Conservation (phyloP, 2,329 filamentous ascomycete genomes). For the Didymella arachidicola region DNA sequence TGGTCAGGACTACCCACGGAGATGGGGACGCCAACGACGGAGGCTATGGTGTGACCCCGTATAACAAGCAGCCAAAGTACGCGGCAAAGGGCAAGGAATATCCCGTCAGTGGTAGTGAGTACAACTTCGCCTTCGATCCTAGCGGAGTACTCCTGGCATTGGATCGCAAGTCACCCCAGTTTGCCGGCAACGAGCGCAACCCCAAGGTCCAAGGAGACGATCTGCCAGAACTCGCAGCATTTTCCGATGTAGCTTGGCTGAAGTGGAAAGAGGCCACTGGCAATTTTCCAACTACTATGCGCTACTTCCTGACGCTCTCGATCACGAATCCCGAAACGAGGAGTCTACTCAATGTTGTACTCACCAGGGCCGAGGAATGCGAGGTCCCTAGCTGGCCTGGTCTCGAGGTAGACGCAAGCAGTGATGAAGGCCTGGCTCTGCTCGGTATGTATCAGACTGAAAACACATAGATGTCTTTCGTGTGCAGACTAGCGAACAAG, state of each 20-base stretch:
- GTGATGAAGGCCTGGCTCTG: slow-evolving; percentile 8
- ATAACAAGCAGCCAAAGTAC: slow-evolving; percentile 8
- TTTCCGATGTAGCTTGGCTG: slow-evolving; percentile 16
- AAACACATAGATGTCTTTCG: neutral
- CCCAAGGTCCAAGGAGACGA: slow-evolving; percentile 11
- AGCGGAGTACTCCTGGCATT: slow-evolving; percentile 15
- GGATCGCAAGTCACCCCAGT: slow-evolving; percentile 18
- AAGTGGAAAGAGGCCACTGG: slow-evolving; percentile 13
- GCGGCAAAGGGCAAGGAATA: neutral
- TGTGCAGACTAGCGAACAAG: neutral
- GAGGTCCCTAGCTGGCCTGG: slow-evolving; percentile 15
- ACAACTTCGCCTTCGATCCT: slow-evolving; percentile 15
- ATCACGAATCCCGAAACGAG: slow-evolving; percentile 12
- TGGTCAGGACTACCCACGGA: slow-evolving; percentile 8
- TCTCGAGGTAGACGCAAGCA: slow-evolving; percentile 1
- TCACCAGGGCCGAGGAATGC: neutral
- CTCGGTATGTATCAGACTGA: slow-evolving; percentile 1
- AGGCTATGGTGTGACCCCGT: slow-evolving; percentile 6
- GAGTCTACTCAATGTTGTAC: slow-evolving; percentile 3
- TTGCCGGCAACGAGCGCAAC: slow-evolving; percentile 11
- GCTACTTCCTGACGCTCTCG: slow-evolving; percentile 11
- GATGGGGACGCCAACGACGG: slow-evolving; percentile 3
- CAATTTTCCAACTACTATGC: slow-evolving; percentile 5
- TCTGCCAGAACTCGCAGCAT: slow-evolving; percentile 10
- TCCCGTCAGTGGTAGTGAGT: slow-evolving; percentile 13